phyloP scores from a whole-genome alignment of 2,329 filamentous ascomycete genomes.

The Venturia carpophila region DNA sequence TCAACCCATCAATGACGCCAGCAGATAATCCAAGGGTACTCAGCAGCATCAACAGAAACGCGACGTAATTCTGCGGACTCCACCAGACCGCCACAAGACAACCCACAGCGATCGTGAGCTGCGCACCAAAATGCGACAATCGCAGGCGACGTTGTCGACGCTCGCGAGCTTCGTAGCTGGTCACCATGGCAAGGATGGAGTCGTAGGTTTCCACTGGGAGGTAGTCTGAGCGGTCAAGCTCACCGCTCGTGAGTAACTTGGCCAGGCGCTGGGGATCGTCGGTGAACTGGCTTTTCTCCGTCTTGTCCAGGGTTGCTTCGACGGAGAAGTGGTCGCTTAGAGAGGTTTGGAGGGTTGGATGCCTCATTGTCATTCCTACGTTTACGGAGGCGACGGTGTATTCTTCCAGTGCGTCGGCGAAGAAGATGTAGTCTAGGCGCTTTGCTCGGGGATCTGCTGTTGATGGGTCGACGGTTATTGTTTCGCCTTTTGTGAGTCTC shows the following conservation, averaged over 20 bases:
- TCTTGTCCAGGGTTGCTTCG: slow-evolving; percentile 59
- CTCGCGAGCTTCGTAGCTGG: slow-evolving; percentile 63
- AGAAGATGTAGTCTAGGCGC: slow-evolving; percentile 90
- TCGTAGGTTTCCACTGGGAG: slow-evolving; percentile 51
- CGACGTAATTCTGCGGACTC: slow-evolving; percentile 64
- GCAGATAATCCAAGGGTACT: slow-evolving; percentile 69
- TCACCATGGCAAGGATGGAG: slow-evolving; percentile 63
- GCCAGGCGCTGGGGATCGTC: slow-evolving; percentile 7
- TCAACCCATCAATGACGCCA: slow-evolving; percentile 75
- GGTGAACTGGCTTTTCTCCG: background rate
- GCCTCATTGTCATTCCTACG: slow-evolving; percentile 74
- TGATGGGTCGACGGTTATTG: slow-evolving; percentile 57
- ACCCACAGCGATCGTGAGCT: slow-evolving; percentile 59
- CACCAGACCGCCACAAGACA: slow-evolving; percentile 84
- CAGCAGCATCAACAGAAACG: slow-evolving; percentile 72
- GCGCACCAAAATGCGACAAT: slow-evolving; percentile 62
- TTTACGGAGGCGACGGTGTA: slow-evolving; percentile 66
- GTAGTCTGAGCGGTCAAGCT: slow-evolving; percentile 21
- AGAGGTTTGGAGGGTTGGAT: slow-evolving; percentile 74
- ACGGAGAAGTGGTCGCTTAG: slow-evolving; percentile 94
- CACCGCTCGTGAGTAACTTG: slow-evolving; percentile 18
- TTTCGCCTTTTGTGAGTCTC: slow-evolving; percentile 55
- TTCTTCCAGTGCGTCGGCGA: slow-evolving; percentile 44
- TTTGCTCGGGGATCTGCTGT: slow-evolving; percentile 69
- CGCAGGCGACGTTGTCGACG: slow-evolving; percentile 63